These are phyloP conservation scores for Helotiales sp. DNA, from an alignment of 2,329 filamentous ascomycete species.

Conservation along the genomic window DNA sequence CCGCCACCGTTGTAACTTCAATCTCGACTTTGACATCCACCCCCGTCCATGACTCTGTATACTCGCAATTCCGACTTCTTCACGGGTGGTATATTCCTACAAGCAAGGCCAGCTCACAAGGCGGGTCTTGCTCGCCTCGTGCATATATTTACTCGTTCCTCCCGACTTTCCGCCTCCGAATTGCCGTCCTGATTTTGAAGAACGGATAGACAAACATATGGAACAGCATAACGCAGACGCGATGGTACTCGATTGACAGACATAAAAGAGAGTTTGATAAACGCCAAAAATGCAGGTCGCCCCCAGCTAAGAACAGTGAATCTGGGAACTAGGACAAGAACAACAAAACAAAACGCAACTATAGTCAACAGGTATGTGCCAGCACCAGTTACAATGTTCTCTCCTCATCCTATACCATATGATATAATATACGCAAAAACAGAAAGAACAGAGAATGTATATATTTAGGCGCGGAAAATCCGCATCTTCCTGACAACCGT, in stretches of 20 bases:
- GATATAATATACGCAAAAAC: too few relatives aligned
- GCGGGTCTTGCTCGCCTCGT: background rate
- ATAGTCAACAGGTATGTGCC: background rate
- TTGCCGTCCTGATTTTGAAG: background rate
- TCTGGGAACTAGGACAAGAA: background rate
- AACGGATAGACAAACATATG: background rate
- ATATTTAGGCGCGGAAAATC: background rate
- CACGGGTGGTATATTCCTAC: constrained; percentile 8
- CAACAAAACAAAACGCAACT: background rate
- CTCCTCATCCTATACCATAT: too few relatives aligned
- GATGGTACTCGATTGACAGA: background rate
- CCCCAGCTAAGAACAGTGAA: background rate
- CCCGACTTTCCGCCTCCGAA: background rate
- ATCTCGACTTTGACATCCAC: background rate
- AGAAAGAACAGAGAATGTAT: too few relatives aligned
- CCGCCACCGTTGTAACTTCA: background rate
- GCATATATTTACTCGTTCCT: background rate
- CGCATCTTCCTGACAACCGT: background rate
- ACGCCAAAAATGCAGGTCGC: background rate
- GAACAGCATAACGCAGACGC: background rate
- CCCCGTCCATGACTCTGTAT: background rate
- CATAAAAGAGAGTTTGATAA: background rate
- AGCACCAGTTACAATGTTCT: background rate
- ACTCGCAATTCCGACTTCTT: too few relatives aligned
- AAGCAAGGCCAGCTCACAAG: background rate